These are phyloP conservation scores for Phytophthora fragariaefolia DNA, from an alignment of 352 stramenopile species.

Conservation along the genomic window DNA sequence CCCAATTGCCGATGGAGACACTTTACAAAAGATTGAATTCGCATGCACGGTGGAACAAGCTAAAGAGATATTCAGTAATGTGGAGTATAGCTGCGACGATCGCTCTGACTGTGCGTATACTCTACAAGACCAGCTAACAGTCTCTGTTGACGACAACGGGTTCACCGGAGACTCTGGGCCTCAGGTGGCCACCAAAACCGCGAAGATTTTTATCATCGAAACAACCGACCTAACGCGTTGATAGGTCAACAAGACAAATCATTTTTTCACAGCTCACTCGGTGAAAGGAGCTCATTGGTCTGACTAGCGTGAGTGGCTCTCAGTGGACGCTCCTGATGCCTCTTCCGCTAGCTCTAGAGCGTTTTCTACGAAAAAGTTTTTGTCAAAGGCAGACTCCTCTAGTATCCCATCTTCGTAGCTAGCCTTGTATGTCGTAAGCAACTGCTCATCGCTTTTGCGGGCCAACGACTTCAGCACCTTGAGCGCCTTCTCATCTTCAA, in stretches of 20 bases:
- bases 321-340: conserved; percentile 21
- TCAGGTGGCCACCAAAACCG: conserved; percentile 32
- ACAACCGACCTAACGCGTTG: too few species aligned
- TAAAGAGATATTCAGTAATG: conserved; percentile 28
- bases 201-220: conserved; percentile 30
- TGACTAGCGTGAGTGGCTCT: conserved; percentile 23
- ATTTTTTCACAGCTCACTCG: conserved; percentile 13
- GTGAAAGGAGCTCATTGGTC: background rate
- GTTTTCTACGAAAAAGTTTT: conserved; percentile 86
- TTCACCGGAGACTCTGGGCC: conserved; percentile 49
- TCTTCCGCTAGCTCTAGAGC: conserved; percentile 82
- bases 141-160: conserved; percentile 68
- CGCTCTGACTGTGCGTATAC: conserved; percentile 36
- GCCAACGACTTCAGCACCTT: conserved; percentile 88
- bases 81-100: conserved; percentile 50
- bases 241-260: background rate
- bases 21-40: conserved; percentile 43
- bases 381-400: conserved; percentile 72
- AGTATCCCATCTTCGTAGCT: conserved; percentile 69
- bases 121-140: conserved; percentile 41
- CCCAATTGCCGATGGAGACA: conserved; percentile 8
- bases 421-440: conserved; percentile 82
- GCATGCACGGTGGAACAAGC: conserved; percentile 29
- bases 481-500: conserved; percentile 66
- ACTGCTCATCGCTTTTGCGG: conserved; percentile 79